These are phyloP conservation scores for Furcasterigmium furcatum DNA, from an alignment of 2,329 filamentous ascomycete genomes.

Conservation along the genomic window DNA sequence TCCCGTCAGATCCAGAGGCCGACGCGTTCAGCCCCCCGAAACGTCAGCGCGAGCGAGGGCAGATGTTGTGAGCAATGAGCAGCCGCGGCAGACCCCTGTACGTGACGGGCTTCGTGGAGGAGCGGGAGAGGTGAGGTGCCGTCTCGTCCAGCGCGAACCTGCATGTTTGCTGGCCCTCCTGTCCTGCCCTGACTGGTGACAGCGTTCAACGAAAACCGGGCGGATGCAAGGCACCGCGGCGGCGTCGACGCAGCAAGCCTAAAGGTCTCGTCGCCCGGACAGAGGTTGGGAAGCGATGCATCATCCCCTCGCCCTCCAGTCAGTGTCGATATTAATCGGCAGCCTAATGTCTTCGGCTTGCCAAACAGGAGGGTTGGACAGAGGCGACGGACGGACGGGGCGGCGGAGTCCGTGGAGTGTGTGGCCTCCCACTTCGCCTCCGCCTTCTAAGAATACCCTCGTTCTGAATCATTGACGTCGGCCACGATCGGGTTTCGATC, in stretches of 20 bases:
- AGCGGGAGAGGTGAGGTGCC: background rate
- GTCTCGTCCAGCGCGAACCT: background rate
- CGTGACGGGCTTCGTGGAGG: background rate
- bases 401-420: background rate
- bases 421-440: background rate
- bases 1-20: too few relatives aligned
- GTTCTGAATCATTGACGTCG: slow-evolving; percentile 1
- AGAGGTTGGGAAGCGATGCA: background rate
- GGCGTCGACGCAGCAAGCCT: background rate
- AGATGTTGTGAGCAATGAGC: too few relatives aligned
- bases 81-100: background rate
- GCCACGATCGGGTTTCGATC: background rate
- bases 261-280: too few relatives aligned
- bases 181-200: background rate
- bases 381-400: background rate
- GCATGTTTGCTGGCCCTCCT: background rate
- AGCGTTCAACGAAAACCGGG: background rate
- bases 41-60: too few relatives aligned
- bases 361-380: background rate
- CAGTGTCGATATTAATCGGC: background rate
- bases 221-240: slow-evolving; percentile 1
- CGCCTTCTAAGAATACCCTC: slow-evolving; percentile 2
- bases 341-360: background rate
- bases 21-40: too few relatives aligned
- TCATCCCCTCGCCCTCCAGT: background rate